phyloP scores from a whole-genome alignment of 768 basidiomycete genomes.

The Collybia mongolica region DNA sequence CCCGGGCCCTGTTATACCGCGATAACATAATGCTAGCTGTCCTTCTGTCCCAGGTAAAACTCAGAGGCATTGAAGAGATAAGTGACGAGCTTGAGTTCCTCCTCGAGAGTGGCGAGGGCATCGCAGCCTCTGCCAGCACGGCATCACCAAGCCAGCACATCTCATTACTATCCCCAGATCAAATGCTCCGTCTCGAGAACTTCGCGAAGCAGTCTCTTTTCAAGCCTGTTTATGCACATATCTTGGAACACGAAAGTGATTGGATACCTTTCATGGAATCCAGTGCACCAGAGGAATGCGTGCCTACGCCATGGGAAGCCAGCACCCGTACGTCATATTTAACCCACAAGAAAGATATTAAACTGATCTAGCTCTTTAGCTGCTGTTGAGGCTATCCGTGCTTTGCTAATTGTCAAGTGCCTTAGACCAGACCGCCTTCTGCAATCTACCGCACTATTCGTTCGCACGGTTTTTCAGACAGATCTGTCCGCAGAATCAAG shows the following conservation, averaged over 20 bases:
- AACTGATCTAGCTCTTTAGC: slow-evolving; percentile 37
- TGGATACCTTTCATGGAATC: slow-evolving; percentile 78
- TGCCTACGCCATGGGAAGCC: slow-evolving; percentile 80
- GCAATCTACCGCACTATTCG: slow-evolving; percentile 78
- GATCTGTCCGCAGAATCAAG: slow-evolving; percentile 75
- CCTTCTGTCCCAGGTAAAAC: slow-evolving; percentile 84
- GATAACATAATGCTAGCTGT: slow-evolving; percentile 92
- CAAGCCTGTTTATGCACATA: slow-evolving; percentile 67
- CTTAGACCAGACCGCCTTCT: slow-evolving; percentile 90
- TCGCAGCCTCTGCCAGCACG: slow-evolving; percentile 34
- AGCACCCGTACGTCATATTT: slow-evolving; percentile 61
- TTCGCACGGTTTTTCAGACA: slow-evolving; percentile 71
- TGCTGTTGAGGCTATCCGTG: slow-evolving; percentile 71
- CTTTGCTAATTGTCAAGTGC: slow-evolving; percentile 82
- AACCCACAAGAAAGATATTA: not conserved
- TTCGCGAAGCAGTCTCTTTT: slow-evolving; percentile 77
- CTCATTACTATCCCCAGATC: slow-evolving; percentile 62
- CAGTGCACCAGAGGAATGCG: slow-evolving; percentile 58
- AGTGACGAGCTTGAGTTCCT: slow-evolving; percentile 87
- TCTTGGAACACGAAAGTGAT: slow-evolving; percentile 57
- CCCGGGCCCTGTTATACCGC: slow-evolving; percentile 83
- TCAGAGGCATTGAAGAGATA: slow-evolving; percentile 78
- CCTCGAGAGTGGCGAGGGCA: slow-evolving; percentile 81
- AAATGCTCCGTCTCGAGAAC: slow-evolving; percentile 62
- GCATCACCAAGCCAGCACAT: slow-evolving; percentile 34